phyloP scores from a whole-genome alignment of 139 green algal genomes.

The Chlamydomonas incerta region DNA sequence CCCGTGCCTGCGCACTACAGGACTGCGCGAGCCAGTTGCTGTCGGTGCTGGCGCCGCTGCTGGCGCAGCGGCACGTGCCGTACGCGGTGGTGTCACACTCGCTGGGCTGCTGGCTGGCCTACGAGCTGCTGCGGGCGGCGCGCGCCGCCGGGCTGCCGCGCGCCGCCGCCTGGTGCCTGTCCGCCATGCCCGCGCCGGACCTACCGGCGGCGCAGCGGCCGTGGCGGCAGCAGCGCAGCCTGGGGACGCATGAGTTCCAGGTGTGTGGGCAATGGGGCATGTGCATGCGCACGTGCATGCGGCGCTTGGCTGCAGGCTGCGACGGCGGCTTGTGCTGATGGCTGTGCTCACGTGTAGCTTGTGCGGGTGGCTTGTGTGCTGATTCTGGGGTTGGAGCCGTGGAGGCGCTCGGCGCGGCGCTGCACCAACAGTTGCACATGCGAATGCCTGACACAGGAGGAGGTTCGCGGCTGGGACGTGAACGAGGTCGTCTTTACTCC shows the following conservation, averaged over 20 bases:
- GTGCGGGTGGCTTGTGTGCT: too few species aligned
- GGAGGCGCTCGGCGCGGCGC: background rate
- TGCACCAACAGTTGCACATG: background rate
- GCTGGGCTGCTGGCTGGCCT: constrained; percentile 86
- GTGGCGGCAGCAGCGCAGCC: constrained; percentile 76
- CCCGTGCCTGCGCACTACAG: too few species aligned
- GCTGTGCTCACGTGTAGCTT: too few species aligned
- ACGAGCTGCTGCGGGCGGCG: constrained; percentile 75
- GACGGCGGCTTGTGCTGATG: too few species aligned
- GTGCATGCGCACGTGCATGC: too few species aligned
- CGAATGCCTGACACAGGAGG: constrained; percentile 74
- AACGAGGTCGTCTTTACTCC: constrained; percentile 78
- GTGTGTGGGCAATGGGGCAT: constrained; percentile 14
- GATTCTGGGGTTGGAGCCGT: too few species aligned
- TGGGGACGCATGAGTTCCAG: constrained; percentile 79
- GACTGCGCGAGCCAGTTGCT: constrained; percentile 55
- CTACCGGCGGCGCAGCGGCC: constrained; percentile 71
- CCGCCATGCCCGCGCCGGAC: constrained; percentile 82
- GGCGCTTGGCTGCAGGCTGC: too few species aligned
- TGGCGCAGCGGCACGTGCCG: constrained; percentile 6
- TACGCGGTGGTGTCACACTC: constrained; percentile 69
- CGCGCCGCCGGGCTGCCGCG: constrained; percentile 52
- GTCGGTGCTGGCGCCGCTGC: constrained; percentile 47
- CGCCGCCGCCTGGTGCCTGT: constrained; percentile 79
- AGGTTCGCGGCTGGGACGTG: constrained; percentile 86